Base-by-base conservation (phyloP, 768 basidiomycete species). In the Amanita rimosa region DNA sequence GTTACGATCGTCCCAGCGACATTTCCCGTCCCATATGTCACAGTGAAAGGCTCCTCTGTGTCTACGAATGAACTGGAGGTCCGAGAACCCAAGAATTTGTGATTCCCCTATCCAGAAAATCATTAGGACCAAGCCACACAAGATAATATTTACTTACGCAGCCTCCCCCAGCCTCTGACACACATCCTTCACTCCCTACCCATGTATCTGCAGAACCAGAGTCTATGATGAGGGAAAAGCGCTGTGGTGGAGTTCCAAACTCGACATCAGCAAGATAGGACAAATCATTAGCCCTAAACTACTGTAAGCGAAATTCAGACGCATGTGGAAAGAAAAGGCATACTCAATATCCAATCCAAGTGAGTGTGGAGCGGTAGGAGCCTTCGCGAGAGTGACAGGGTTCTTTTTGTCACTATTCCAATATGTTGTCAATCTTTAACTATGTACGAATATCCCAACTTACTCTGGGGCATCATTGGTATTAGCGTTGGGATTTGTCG, bases 121-220 rank as follows among this genome's bases (percentile, higher is more conserved):
- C 31, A 17, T 44, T 8, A 16, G 17, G 31, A 26, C 35, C 10
- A 13, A 6, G 11, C 14, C 1, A 4, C 6, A 49, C 16, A 13
- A 14, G 4, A 47, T 53, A 8, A 49, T 49, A 40, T 46, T 8
- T 26, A 66, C 65, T 46, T 58, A 69, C 69, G 53, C 72, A 72
- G 51, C 60, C 64, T 26, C 70, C 71, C 29, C 71, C 71, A 19
- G 52, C 61, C 33, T 64, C 53, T 5, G 74, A 71, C 45, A 64
- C 64, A 54, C 80, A 82, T 44, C 65, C 65, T 56, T 80, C 78
- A 14, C 70, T 61, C 11, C 76, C 76, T 26, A 82, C 79, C 80
- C 81, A 83, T 33, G 78, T 62, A 62, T 85, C 83, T 8, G 81
- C 78, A 10, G 76, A 79, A 24, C 83, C 83, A 27, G 78, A 80